Base-by-base conservation (phyloP, 305 asterid species). In the Fraxinus baroniana region DNA sequence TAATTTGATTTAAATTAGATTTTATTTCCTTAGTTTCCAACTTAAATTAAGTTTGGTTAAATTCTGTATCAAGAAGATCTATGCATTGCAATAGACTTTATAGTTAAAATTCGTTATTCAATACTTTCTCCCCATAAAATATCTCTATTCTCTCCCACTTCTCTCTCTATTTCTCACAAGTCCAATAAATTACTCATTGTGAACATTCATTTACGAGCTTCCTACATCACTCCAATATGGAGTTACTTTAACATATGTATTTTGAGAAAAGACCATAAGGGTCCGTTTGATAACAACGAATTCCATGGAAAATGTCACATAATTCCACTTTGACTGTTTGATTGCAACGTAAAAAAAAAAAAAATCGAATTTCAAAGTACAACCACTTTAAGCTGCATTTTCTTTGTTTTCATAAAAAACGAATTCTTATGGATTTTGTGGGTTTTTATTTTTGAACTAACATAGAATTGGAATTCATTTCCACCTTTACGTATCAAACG, bases 181-280 rank as follows among this genome's bases (percentile, higher is more conserved):
- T 35, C 37, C 37, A 35, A 35, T 35, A 35, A 35, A 35, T 35
- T 35, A 35, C 37, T 35, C 37, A 35, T 57, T 57, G 68, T 18
- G 4, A 57, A 57, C 12, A 57, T 57, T 57, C 68, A 18, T 18
- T 57, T 57, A 57, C 10, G 28, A 18, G 68, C 68, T 7, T 57
- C 68, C 28, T 20, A 57, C 28, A 57, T 57, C 68, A 18, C 78
- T 57, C 68, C 68, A 3, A 57, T 57, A 57, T 18, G 13, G 66
- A 55, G 72, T 77, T 78, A 41, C 15, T 52, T 68, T 81, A 76
- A 7, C 36, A 78, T 10, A 15, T 60, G 24, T 46, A 81, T 44
- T 30, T 83, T 80, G 18, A 78, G 52, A 46, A 78, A 71, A 0
- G 4, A 8, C n/a, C 0, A 60, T 3, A 26, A 20, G 36, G 36